These are phyloP conservation scores for Globisporangium echinulatum DNA, from an alignment of 352 stramenopile genomes.

Conservation along the genomic window DNA sequence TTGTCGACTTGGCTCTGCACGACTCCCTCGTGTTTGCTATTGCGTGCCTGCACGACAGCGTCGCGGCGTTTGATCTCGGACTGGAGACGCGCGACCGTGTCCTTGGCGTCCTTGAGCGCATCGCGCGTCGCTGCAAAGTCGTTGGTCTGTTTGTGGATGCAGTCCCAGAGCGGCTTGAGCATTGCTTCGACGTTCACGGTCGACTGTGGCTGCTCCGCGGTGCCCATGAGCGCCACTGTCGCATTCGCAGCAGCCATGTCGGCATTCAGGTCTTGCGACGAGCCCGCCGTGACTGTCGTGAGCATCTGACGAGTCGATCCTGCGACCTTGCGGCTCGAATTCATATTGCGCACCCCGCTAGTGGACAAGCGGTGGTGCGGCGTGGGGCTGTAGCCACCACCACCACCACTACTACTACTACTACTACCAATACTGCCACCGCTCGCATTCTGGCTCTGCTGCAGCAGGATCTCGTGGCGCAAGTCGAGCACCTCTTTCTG, in stretches of 20 bases:
- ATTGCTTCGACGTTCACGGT: constrained; percentile 10
- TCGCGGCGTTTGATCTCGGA: constrained; percentile 80
- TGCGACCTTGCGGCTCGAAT: constrained; percentile 4
- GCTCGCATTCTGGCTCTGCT: constrained; percentile 31
- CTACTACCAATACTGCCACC: background rate
- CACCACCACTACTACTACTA: background rate
- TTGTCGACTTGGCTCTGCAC: constrained; percentile 76
- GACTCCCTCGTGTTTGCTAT: constrained; percentile 65
- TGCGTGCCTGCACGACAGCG: constrained; percentile 66
- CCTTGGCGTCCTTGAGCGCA: constrained; percentile 63
- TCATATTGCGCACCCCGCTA: constrained; percentile 16
- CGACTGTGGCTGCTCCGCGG: background rate
- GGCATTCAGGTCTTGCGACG: constrained; percentile 15
- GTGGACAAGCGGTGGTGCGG: constrained; percentile 54
- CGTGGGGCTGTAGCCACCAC: constrained; percentile 32
- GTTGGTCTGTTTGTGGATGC: constrained; percentile 75
- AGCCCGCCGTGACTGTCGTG: constrained; percentile 14
- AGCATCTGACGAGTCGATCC: background rate
- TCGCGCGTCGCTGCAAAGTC: constrained; percentile 56
- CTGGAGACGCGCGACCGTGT: constrained; percentile 62
- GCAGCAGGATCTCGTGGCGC: constrained; percentile 69
- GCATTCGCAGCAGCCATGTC: constrained; percentile 18
- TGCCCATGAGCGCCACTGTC: constrained; percentile 11
- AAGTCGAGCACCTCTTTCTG: constrained; percentile 78
- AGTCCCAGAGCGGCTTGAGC: constrained; percentile 69